Conservation (phyloP, 805 yeast species). For the Yarrowia osloensis region DNA sequence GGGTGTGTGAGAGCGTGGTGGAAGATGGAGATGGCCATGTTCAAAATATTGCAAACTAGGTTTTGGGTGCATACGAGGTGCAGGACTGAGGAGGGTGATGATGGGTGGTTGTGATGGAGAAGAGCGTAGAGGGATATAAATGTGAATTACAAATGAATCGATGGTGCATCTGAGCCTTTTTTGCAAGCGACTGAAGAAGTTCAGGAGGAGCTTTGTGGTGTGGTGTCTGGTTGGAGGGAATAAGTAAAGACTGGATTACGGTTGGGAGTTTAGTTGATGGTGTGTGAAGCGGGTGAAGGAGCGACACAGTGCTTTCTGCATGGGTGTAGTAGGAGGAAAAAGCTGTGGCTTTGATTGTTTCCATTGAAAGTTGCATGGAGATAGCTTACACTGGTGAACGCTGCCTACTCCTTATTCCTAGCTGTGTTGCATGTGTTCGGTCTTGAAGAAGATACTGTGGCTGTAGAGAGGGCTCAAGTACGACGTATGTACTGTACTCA, state of each 20-base stretch:
- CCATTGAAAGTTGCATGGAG: too few species aligned
- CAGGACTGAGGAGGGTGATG: background rate
- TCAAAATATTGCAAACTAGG: conserved; percentile 19
- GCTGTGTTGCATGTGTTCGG: too few species aligned
- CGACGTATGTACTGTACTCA: too few species aligned
- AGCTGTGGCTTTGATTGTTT: too few species aligned
- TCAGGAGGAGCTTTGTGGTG: background rate
- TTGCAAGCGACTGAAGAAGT: too few species aligned
- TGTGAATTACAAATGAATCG: too few species aligned
- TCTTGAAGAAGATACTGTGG: too few species aligned
- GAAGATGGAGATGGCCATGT: background rate
- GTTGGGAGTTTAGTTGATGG: background rate
- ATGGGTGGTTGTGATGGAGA: background rate
- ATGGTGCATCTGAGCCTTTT: too few species aligned
- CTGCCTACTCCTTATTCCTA: too few species aligned
- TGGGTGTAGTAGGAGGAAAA: too few species aligned
- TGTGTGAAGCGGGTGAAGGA: background rate
- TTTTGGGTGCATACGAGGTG: conserved; percentile 2
- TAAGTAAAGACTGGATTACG: background rate
- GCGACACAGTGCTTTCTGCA: background rate
- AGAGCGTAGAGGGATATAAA: background rate
- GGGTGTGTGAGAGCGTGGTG: background rate
- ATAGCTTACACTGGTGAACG: too few species aligned
- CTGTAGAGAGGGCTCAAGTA: too few species aligned
- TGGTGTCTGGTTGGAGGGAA: background rate